phyloP scores from a whole-genome alignment of 495 filamentous ascomycete genomes.

The Daldinia decipiens region DNA sequence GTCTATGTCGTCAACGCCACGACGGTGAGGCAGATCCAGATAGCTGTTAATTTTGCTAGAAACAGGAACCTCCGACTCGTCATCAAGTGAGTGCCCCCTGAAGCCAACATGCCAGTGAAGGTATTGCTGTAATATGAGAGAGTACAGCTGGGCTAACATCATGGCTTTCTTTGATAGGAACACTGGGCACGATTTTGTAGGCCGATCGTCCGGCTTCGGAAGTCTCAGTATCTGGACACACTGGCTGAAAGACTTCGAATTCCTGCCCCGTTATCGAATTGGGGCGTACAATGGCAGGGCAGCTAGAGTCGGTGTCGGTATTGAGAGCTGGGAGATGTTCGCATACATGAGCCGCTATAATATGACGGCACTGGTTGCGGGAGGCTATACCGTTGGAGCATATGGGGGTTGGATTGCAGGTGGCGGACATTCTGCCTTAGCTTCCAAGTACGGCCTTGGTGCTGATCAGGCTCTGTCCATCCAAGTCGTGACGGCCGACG shows the following conservation, averaged over 20 bases:
- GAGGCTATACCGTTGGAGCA: conserved; percentile 61
- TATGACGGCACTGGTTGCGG: conserved; percentile 57
- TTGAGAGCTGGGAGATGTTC: conserved; percentile 59
- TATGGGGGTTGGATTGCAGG: conserved; percentile 63
- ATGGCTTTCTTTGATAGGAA: conserved; percentile 65
- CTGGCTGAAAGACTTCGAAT: conserved; percentile 57
- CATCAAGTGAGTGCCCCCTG: conserved; percentile 65
- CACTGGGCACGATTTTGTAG: conserved; percentile 74
- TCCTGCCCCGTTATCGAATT: conserved; percentile 50
- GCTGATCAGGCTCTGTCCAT: conserved; percentile 63
- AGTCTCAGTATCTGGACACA: conserved; percentile 70
- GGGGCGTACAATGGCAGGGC: conserved; percentile 56
- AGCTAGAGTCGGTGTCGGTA: conserved; percentile 57
- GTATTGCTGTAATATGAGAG: background rate
- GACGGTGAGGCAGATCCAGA: conserved; percentile 64
- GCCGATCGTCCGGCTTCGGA: conserved; percentile 63
- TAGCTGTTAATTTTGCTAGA: conserved; percentile 70
- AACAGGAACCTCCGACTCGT: conserved; percentile 67
- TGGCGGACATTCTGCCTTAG: conserved; percentile 60
- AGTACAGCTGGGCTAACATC: conserved; percentile 43
- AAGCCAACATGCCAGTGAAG: conserved; percentile 8
- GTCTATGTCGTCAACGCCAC: conserved; percentile 69
- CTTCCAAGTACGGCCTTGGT: conserved; percentile 59
- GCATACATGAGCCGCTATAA: conserved; percentile 49
- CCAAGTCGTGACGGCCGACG: conserved; percentile 67